Evolutionary conservation across 331 rosid genomes (phyloP), one percentile per base, ranked within the genome.

Genomic region (Malus hybrid): DNA sequence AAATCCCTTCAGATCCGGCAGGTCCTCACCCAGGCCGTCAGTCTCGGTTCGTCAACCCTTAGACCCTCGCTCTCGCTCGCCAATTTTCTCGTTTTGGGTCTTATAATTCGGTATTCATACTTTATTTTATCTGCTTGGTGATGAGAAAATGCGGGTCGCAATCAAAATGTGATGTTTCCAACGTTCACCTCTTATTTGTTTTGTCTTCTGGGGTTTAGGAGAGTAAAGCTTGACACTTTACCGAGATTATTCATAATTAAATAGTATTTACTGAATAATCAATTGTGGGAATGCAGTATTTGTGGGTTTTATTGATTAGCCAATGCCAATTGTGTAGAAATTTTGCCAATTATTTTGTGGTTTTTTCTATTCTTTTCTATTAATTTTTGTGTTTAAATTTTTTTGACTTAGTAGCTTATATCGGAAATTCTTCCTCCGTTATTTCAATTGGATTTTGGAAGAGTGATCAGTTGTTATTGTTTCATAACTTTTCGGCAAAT

Each of bases 1-100:
- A 89, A 86, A 84, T 93, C 97, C 75, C 71, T 93, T 79, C 93
- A 89, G 93, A 84, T 93, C 87, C 97, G 98, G 42, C 98, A 93
- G 82, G 86, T 86, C 60, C 88, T 93, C 74, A 79, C 92, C 18
- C 98, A 93, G 78, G 92, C 72, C 53, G 86, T 93, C 82, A 93
- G 93, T 83, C 96, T 93, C 32, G 98, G 98, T 93, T 68, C 68
- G 96, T 56, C 57, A 36, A 6, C 55, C 67, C 70, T 71, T 24
- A 34, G 20, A 39, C 48, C 77, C 63, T n/a, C 50, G 50, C 53
- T 70, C 60, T 53, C 46, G 8, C 63, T n/a, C 68, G 2, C 63
- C 12, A 39, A 9, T 44, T 73, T 46, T 61, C 36, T 74, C 29
- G 28, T 70, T 60, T 11, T 52, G 62, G 52, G 70, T 61, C 63